Base-by-base conservation (phyloP, 2,329 filamentous ascomycete genomes). In the Fusarium tricinctum region DNA sequence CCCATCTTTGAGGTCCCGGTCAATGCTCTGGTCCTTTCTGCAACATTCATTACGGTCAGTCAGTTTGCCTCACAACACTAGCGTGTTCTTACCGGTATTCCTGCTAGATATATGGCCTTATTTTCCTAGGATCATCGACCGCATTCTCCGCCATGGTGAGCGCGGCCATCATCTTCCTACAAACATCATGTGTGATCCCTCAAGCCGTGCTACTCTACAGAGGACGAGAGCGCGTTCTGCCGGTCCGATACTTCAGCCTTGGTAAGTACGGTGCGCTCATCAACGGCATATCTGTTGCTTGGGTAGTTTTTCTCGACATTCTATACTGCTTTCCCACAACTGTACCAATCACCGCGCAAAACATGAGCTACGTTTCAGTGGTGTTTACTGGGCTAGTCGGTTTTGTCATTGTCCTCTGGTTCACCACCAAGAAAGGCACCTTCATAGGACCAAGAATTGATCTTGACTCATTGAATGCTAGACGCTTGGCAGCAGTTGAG, bases 81-180 rank as follows among this genome's bases (percentile, higher is more conserved):
- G 3, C 8, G 2, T 26, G 26, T 10, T 26, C 26, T 26, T 9
- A 26, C 7, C 26, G 26, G 26, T 26, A 26, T 26, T 8, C 2
- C 8, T 26, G 3, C 4, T 5, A 75, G 66, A 6, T 77, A 0
- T 78, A 78, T 9, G 75, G 73, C 3, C 55, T 74, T 8, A 73
- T 77, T 1, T 77, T 75, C 45, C 61, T 77, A 2, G 75, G 75
- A 5, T 77, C 74, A 0, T 69, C 71, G 3, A 76, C 75, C 2
- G 75, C 75, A 2, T 74, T 74, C 30, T 63, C 69, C 0, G 63
- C 71, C 4, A 74, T 74, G 71, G 73, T 75, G 45, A 74, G 65
- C 50, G 66, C 73, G 0, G 62, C 71, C 8, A 75, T 75, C 23
- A 71, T 75, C 22, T 75, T 75, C 10, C 52, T 74, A 0, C 68